Base-by-base conservation (phyloP, 371 early-diverging fungal species). In the Syncephalis plumigaleata region DNA sequence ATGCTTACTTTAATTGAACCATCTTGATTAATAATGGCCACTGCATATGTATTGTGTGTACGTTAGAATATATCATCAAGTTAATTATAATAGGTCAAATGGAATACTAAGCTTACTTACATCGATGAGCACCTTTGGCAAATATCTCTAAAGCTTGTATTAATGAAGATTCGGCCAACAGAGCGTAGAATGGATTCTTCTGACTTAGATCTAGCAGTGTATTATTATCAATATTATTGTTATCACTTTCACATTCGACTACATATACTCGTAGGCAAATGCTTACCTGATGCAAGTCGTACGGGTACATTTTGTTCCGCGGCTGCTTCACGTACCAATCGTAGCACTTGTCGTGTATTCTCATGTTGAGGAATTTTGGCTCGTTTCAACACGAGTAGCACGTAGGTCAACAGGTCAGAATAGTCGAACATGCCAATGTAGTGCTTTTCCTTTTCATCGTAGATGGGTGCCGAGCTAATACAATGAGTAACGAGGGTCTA, bases 401-500 rank as follows among this genome's bases (percentile, higher is more conserved):
- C 55, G 49, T 66, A 73, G 1, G 67, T 53, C 2, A 71, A 64
- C 9, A 81, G 59, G 52, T 84, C 84, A 13, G 73, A 71, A 56
- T 78, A 74, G 47, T 84, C 84, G 60, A 84, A 81, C 78, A 84
- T 79, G 21, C 84, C 84, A 2, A 75, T 63, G 51, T 74, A 80
- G 2, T 60, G 48, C 15, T 52, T 51, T 22, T 46, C 55, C 17
- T 18, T 20, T 7, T 48, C 46, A 44, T 75, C 70, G 63, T 71
- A 77, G 1, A 84, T 70, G 1, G 84, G 84, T 3, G 80, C 81
- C 0, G 82, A 81, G 21, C 40, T 40, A 40, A 40, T 21, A 16
- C 40, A 16, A 40, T 21, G 18, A 40, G 18, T 16, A n/a, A 40
- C 21, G 8, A 40, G n/a, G 4, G 40, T 40, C 40, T 40, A 40